Evolutionary conservation across 306 rosid genomes (phyloP).

Genomic region (Carpinus fangiana): DNA sequence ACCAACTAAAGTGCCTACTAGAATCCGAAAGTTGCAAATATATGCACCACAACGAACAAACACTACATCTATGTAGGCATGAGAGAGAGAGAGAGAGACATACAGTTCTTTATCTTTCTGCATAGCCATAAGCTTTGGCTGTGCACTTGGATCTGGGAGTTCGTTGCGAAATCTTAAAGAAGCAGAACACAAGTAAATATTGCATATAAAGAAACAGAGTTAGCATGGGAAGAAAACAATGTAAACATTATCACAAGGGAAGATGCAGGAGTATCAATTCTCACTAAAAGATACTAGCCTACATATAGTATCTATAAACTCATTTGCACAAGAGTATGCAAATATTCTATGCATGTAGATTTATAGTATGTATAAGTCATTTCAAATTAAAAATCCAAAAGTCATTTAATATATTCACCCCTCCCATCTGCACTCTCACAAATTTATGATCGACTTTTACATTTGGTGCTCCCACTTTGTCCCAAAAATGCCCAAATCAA

Average conservation of each 20-base stretch:
- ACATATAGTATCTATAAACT: too few species aligned
- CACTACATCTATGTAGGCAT: neutral
- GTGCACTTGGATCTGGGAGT: constrained; percentile 98
- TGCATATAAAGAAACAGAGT: constrained; percentile 24
- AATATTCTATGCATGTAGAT: neutral
- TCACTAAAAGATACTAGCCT: neutral
- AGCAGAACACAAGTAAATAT: constrained; percentile 10
- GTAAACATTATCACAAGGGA: constrained; percentile 8
- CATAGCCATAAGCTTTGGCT: constrained; percentile 91
- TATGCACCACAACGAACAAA: neutral
- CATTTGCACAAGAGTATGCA: neutral
- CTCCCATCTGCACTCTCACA: neutral
- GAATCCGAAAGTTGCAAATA: neutral
- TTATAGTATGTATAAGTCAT: neutral
- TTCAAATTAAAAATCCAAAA: neutral
- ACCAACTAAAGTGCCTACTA: neutral
- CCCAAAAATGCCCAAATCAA: neutral
- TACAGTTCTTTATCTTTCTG: constrained; percentile 93
- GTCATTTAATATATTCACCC: neutral
- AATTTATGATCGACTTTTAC: neutral
- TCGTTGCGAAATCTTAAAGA: constrained; percentile 84
- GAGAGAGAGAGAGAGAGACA: constrained; percentile 35
- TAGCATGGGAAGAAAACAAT: constrained; percentile 29
- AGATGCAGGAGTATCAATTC: neutral
- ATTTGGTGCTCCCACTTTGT: neutral